Evolutionary conservation across 306 rosid species (phyloP).

Genomic region (Boehmeria nivea): DNA sequence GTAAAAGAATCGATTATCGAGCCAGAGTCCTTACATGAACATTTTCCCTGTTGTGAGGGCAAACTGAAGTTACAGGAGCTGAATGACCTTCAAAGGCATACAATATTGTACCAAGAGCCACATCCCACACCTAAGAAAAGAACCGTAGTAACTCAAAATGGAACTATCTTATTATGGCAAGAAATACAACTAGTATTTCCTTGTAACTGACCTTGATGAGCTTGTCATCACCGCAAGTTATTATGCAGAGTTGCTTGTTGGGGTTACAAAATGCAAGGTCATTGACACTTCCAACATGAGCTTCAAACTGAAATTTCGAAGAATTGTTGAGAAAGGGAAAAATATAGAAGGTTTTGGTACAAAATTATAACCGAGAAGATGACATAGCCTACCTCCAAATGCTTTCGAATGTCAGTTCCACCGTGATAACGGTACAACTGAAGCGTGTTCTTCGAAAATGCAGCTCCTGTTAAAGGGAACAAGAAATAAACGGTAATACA

Average conservation of each 20-base stretch:
- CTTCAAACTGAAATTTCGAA: conserved; percentile 35
- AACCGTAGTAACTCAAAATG: too few species aligned
- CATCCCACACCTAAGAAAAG: conserved; percentile 95
- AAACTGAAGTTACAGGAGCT: conserved; percentile 79
- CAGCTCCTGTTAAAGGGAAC: conserved; percentile 55
- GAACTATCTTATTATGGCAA: too few species aligned
- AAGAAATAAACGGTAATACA: background rate
- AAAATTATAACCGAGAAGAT: background rate
- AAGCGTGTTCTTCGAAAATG: conserved; percentile 78
- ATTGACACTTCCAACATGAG: conserved; percentile 50
- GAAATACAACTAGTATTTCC: too few species aligned
- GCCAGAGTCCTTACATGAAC: conserved; percentile 51
- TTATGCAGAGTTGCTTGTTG: conserved; percentile 21
- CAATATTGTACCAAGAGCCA: conserved; percentile 55
- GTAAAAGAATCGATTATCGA: background rate
- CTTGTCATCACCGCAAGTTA: conserved; percentile 54
- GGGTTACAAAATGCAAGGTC: conserved; percentile 42
- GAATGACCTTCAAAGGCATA: conserved; percentile 79
- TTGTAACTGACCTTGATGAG: conserved; percentile 51
- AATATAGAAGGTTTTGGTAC: too few species aligned
- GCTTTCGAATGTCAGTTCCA: conserved; percentile 60
- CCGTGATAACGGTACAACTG: conserved; percentile 70
- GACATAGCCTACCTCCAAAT: conserved; percentile 53
- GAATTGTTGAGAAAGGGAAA: too few species aligned
- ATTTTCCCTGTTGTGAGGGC: conserved; percentile 75